phyloP scores from a whole-genome alignment of 2,329 filamentous ascomycete species.

The Diaporthe aspalathi region DNA sequence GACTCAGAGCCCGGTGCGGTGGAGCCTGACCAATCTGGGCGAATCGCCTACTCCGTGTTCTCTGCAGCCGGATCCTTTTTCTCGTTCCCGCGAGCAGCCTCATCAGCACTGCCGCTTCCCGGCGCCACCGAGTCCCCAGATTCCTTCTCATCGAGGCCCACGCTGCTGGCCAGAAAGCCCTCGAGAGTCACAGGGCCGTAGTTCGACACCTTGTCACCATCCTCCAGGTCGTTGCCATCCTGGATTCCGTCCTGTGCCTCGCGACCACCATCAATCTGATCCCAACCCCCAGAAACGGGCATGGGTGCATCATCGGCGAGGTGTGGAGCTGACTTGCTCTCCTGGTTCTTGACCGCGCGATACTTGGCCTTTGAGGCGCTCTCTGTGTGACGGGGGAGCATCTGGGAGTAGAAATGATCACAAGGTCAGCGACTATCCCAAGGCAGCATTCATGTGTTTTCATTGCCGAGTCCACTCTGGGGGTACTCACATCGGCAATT shows the following conservation, averaged over 20 bases:
- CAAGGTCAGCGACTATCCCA: not conserved
- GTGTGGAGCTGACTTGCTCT: not conserved
- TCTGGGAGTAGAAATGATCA: not conserved
- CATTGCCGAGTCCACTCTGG: too few relatives aligned
- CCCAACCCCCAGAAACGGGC: too few relatives aligned
- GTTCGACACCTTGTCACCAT: not conserved
- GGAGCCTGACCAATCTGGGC: not conserved
- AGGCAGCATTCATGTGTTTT: too few relatives aligned
- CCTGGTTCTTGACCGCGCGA: not conserved
- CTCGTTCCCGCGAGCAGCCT: not conserved
- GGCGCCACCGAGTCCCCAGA: not conserved
- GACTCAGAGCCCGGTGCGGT: not conserved
- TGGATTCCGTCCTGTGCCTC: not conserved
- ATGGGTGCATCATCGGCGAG: not conserved
- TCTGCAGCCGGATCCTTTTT: too few relatives aligned
- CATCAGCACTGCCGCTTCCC: not conserved
- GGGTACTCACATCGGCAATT: not conserved
- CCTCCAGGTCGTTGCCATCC: rapidly evolving
- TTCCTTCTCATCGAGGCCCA: not conserved
- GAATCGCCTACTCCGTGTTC: not conserved
- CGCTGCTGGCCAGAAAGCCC: too few relatives aligned
- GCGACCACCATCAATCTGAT: too few relatives aligned
- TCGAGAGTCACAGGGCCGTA: not conserved
- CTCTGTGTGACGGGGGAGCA: not conserved
- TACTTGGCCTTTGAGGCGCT: not conserved